Evolutionary conservation across 2,329 filamentous ascomycete species (phyloP).

Genomic region (Xylaria sp.): DNA sequence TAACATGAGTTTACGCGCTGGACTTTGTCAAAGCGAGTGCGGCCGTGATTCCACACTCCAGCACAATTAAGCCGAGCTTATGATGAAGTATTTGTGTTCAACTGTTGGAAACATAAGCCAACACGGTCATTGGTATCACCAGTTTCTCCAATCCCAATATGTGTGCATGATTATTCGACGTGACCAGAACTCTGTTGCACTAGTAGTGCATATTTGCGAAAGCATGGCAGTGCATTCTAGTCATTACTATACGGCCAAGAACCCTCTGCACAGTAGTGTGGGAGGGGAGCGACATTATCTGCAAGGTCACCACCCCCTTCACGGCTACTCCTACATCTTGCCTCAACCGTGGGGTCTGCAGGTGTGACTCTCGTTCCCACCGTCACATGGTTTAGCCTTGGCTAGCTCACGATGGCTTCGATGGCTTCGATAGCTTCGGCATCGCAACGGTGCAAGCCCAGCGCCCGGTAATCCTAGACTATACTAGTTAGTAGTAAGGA

Average conservation of each 20-base stretch:
- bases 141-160: too few species aligned
- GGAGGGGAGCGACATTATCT: slow-evolving; percentile 3
- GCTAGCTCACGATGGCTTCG: slow-evolving; percentile 28
- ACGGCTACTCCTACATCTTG: neutral
- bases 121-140: too few species aligned
- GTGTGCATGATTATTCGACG: too few species aligned
- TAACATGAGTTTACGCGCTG: neutral
- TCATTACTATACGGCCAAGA: neutral
- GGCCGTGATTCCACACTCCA: too few species aligned
- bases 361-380: slow-evolving; percentile 15
- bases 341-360: slow-evolving; percentile 16
- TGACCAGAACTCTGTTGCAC: too few species aligned
- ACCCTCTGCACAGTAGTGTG: neutral
- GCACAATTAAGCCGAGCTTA: too few species aligned
- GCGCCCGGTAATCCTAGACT: slow-evolving; percentile 19
- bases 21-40: neutral
- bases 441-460: slow-evolving; percentile 23
- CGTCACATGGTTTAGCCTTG: slow-evolving; percentile 19
- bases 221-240: neutral
- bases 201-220: too few species aligned
- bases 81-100: too few species aligned
- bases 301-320: neutral
- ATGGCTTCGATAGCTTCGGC: slow-evolving; percentile 30
- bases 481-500: too few species aligned
- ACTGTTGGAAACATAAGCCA: too few species aligned